A percentile compares a stretch with the other conserved stretches of the same genome.
Evolutionary conservation across 176 grass and related monocot genomes (phyloP).

Genomic region (Poa pratensis): DNA sequence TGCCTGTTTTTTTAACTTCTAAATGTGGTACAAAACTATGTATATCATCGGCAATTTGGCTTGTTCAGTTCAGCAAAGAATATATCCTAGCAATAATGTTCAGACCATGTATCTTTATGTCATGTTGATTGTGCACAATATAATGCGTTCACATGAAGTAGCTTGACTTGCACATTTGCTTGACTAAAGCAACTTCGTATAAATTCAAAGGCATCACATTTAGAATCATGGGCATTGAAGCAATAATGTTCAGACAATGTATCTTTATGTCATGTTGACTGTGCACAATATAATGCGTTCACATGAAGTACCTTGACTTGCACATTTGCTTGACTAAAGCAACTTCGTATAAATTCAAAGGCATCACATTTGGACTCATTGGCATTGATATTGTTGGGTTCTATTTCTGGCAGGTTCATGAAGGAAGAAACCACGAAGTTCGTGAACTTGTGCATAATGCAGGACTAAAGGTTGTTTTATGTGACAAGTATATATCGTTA

Average conservation of each 20-base stretch:
- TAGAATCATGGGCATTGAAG: constrained; percentile 17
- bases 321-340: constrained; percentile 8
- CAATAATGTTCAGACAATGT: neutral
- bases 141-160: constrained; percentile 8
- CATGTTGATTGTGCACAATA: neutral
- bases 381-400: constrained; percentile 38
- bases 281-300: constrained; percentile 2
- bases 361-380: neutral
- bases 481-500: constrained; percentile 29
- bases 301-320: neutral
- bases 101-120: neutral
- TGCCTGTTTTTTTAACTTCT: neutral
- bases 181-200: neutral
- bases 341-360: neutral
- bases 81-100: neutral
- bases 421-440: constrained; percentile 97
- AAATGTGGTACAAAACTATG: neutral
- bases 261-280: neutral
- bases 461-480: constrained; percentile 76
- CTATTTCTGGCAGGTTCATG: constrained; percentile 84
- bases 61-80: neutral
- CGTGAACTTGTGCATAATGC: constrained; percentile 90
- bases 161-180: neutral
- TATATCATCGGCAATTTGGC: neutral
- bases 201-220: neutral